Evolutionary conservation across 805 yeast species (phyloP), one percentile per base, ranked within the genome.

Genomic region (Pichia nanzhaoensis): DNA sequence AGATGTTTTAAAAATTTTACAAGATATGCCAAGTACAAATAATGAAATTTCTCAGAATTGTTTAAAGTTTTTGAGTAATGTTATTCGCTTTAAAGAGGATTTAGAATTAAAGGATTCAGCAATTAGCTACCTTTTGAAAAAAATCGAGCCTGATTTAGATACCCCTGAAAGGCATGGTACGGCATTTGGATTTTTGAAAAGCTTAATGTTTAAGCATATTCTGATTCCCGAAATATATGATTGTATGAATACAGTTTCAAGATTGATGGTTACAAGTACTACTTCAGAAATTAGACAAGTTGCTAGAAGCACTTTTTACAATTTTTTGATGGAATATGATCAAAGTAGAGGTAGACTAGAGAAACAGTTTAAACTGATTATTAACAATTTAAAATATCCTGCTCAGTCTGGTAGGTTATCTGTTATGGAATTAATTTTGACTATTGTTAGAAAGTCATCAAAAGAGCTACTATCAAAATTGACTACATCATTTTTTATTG

Each of bases 241-340:
- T 54, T 75, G 84, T 2, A 81, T 91, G 82, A 95, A 86, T 47
- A 73, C 73, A 40, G 82, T 91, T 3, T 74, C 93, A 9, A 77
- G 80, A 47, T 83, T 88, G 21, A 84, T 93, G 95, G 82, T 93
- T 22, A 90, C 95, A 1, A 87, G 85, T 63, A 96, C 88, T 47
- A 73, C 91, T 3, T 77, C 77, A 41, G 88, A 82, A 56, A 85
- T 88, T 43, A 74, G 98, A 47, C 90, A 84, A 55, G 80, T 84
- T 63, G 79, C 97, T 8, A 75, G 98, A 63, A 77, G 86, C 51
- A 79, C 84, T 2, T 93, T 80, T 59, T 84, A 79, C 61, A 89
- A 82, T 55, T 93, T 93, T 55, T 66, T 93, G 57, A 84, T 88
- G 84, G 96, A 89, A 55, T 93, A 86, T 58, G 98, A 95, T 55